These are phyloP conservation scores for Saprolegnia parasitica DNA, from an alignment of 352 stramenopile genomes.

Conservation along the genomic window DNA sequence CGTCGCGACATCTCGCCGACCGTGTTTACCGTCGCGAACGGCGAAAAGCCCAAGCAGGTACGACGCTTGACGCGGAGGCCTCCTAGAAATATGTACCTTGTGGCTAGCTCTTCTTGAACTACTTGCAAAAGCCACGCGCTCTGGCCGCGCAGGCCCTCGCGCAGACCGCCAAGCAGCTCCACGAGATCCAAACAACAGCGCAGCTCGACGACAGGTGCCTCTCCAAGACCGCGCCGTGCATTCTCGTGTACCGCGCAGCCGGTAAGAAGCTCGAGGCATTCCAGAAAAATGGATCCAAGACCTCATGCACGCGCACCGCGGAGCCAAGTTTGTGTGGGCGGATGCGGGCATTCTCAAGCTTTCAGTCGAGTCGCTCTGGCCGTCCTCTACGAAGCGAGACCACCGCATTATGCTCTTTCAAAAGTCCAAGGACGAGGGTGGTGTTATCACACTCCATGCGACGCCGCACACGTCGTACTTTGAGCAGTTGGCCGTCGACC, in stretches of 20 bases:
- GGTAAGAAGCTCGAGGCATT: slow-evolving; percentile 46
- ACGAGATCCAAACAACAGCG: slow-evolving; percentile 59
- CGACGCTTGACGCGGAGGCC: not conserved
- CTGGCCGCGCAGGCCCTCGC: slow-evolving; percentile 53
- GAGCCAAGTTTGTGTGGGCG: slow-evolving; percentile 63
- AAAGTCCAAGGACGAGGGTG: slow-evolving; percentile 37
- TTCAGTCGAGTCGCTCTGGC: slow-evolving; percentile 59
- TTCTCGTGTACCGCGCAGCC: slow-evolving; percentile 53
- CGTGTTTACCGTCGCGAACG: slow-evolving; percentile 76
- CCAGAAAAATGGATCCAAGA: slow-evolving; percentile 70
- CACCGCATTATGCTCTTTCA: slow-evolving; percentile 71
- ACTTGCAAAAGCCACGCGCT: slow-evolving; percentile 55
- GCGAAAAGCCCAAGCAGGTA: slow-evolving; percentile 64
- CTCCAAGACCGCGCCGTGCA: slow-evolving; percentile 44
- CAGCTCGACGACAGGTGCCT: slow-evolving; percentile 67
- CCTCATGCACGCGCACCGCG: slow-evolving; percentile 53
- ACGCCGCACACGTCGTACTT: slow-evolving; percentile 64
- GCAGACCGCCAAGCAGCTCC: slow-evolving; percentile 49
- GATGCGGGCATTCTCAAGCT: slow-evolving; percentile 61
- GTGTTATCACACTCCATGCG: slow-evolving; percentile 37
- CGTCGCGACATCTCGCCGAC: slow-evolving; percentile 56
- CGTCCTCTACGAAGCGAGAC: slow-evolving; percentile 38
- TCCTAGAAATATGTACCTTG: not conserved
- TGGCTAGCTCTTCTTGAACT: slow-evolving; percentile 51
- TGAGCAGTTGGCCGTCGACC: slow-evolving; percentile 45